Base-by-base conservation (phyloP, 495 filamentous ascomycete species). In the Amphirosellinia nigrospora region DNA sequence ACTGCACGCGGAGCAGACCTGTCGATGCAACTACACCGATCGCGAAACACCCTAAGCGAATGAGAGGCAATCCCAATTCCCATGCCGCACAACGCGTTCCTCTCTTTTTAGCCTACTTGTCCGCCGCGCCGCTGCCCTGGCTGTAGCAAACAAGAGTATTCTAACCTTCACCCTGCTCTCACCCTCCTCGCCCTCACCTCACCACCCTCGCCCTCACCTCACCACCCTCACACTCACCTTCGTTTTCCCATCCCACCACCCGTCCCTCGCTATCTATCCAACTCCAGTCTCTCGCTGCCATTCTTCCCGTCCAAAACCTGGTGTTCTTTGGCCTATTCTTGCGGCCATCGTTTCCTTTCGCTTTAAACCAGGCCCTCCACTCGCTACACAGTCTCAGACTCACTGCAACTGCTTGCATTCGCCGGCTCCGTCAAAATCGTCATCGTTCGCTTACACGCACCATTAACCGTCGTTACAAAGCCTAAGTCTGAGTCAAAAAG, bases 81-180 rank as follows among this genome's bases (percentile, higher is more conserved):
- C 26, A 48, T 38, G 16, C 43, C 43, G 56, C 36, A 62, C 53
- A 48, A 61, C 72, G 74, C 74, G 71, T 72, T 69, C 46, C 69
- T 59, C 68, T 45, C 71, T 76, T 76, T 73, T 61, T 58, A 69
- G 59, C 66, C 43, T 38, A 23, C 63, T 50, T 34, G 36, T 34
- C 39, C 28, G 23, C 39, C 46, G 7, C 48, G 26, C 59, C 46
- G 36, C 45, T 32, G 43, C 16, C 41, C 70, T 65, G 70, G 70
- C 61, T 21, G 23, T 68, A 72, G 73, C 75, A 73, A 71, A 75
- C 73, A 74, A 66, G 36, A 64, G 19, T 21, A 56, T 30, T 34
- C 10, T 6, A n/a, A 56, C 41, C 41, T 70, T 62, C 36, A 41
- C 64, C 69, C 63, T 48, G 16, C 28, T 16, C 10, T 59, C 32